Conservation (phyloP, 345 rosid species). For the Euphorbia pulcherrima region DNA sequence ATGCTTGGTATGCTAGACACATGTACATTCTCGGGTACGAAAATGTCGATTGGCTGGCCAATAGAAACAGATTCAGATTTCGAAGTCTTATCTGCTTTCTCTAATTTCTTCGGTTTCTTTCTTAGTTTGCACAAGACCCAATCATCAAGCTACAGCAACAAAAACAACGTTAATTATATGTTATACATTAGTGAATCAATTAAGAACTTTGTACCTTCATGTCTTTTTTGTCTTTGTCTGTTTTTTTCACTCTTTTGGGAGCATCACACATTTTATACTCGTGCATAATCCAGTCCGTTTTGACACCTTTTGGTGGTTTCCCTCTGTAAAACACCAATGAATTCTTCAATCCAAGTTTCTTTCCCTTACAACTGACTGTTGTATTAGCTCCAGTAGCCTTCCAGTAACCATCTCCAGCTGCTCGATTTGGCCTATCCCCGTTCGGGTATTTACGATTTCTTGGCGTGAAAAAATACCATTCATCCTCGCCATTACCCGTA, state of each 20-base stretch:
- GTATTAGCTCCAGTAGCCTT: slow-evolving; percentile 31
- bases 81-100: slow-evolving; percentile 5
- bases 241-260: slow-evolving; percentile 2
- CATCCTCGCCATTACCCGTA: slow-evolving; percentile 12
- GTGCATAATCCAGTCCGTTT: slow-evolving; percentile 33
- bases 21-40: no score
- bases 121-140: slow-evolving; percentile 25
- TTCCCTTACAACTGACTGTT: neutral
- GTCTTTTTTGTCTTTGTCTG: neutral
- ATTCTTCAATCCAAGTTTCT: slow-evolving; percentile 15
- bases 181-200: no score
- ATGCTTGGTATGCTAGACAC: no score
- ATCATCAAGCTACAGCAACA: slow-evolving; percentile 21
- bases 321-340: slow-evolving; percentile 24
- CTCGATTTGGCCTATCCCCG: slow-evolving; percentile 22
- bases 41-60: no score
- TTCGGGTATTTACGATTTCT: slow-evolving; percentile 22
- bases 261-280: slow-evolving; percentile 11
- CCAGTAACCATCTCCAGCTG: slow-evolving; percentile 28
- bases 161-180: neutral
- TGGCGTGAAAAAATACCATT: slow-evolving; percentile 28
- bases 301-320: slow-evolving; percentile 16
- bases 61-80: neutral
- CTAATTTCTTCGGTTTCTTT: no score
- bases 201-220: slow-evolving; percentile 14